phyloP scores from a whole-genome alignment of 2,329 filamentous ascomycete genomes.

The Stemphylium beticola region DNA sequence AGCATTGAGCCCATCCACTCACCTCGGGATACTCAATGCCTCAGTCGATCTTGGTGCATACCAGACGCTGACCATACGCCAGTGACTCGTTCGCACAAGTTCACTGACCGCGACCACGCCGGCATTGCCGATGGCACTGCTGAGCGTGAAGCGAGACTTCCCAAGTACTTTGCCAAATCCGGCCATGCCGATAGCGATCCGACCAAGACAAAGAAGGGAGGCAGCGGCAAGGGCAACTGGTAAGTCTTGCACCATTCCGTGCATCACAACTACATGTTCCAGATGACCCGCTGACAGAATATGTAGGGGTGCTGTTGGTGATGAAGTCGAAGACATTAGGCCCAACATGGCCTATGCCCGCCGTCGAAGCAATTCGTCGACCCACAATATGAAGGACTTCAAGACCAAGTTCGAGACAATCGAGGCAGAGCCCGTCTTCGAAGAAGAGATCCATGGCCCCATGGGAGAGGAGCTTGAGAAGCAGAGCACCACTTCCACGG shows the following conservation, averaged over 20 bases:
- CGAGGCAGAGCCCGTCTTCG: conserved; percentile 89
- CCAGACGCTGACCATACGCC: not conserved
- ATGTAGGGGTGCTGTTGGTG: conserved; percentile 78
- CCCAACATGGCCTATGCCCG: conserved; percentile 86
- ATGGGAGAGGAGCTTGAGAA: conserved; percentile 62
- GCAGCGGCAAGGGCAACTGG: conserved; percentile 93
- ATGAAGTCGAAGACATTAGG: conserved; percentile 81
- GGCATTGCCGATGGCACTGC: conserved; percentile 77
- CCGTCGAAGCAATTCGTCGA: conserved; percentile 91
- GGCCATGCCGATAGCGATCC: conserved; percentile 83
- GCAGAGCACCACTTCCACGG: conserved; percentile 58
- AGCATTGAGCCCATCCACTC: conserved; percentile 9
- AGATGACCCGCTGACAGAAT: conserved; percentile 20
- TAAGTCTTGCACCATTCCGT: conserved; percentile 55
- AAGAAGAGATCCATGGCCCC: conserved; percentile 81
- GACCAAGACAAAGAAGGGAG: conserved; percentile 96
- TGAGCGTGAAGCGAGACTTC: conserved; percentile 73
- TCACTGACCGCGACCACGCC: conserved; percentile 89
- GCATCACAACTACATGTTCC: not conserved
- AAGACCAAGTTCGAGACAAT: conserved; percentile 97
- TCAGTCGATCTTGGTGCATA: not conserved
- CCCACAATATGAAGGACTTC: conserved; percentile 74
- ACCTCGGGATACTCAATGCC: not conserved
- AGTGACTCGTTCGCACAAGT: conserved; percentile 99
- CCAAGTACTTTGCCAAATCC: conserved; percentile 91